phyloP scores from a whole-genome alignment of 768 basidiomycete genomes.

The Lyophyllum semitale region DNA sequence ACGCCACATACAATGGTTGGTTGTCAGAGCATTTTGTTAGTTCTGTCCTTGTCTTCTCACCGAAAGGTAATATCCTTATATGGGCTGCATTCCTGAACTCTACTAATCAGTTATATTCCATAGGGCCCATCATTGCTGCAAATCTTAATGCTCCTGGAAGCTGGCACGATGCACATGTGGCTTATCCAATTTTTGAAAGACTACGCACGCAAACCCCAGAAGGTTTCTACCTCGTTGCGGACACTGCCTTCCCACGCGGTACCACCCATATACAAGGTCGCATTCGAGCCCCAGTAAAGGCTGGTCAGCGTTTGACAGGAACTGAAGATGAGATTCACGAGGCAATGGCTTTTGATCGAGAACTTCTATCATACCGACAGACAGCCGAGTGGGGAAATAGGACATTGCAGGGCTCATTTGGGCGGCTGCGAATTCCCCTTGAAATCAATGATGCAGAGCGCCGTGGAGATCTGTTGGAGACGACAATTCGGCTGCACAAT shows the following conservation, averaged over 20 bases:
- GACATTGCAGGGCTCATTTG: constrained; percentile 47
- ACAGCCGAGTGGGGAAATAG: constrained; percentile 57
- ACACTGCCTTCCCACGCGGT: constrained; percentile 35
- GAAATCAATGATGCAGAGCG: constrained; percentile 26
- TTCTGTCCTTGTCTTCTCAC: constrained; percentile 31
- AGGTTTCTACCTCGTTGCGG: constrained; percentile 33
- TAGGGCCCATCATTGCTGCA: constrained; percentile 34
- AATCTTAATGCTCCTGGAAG: constrained; percentile 40
- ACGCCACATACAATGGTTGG: constrained; percentile 47
- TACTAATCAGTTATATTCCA: neutral
- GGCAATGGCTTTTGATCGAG: constrained; percentile 27
- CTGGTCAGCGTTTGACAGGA: constrained; percentile 18
- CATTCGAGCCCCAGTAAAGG: constrained; percentile 32
- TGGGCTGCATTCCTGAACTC: too few relatives aligned
- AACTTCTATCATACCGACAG: constrained; percentile 44
- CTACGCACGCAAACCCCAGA: constrained; percentile 27
- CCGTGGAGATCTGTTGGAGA: constrained; percentile 35
- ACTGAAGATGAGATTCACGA: constrained; percentile 20
- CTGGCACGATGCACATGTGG: constrained; percentile 42
- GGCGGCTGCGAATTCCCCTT: constrained; percentile 42
- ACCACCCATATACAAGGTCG: constrained; percentile 18
- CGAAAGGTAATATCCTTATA: constrained; percentile 18
- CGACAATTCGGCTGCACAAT: constrained; percentile 35
- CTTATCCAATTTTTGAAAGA: constrained; percentile 29
- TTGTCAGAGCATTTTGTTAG: constrained; percentile 39